Base-by-base conservation (phyloP, 345 rosid species). In the Salix dunnii region DNA sequence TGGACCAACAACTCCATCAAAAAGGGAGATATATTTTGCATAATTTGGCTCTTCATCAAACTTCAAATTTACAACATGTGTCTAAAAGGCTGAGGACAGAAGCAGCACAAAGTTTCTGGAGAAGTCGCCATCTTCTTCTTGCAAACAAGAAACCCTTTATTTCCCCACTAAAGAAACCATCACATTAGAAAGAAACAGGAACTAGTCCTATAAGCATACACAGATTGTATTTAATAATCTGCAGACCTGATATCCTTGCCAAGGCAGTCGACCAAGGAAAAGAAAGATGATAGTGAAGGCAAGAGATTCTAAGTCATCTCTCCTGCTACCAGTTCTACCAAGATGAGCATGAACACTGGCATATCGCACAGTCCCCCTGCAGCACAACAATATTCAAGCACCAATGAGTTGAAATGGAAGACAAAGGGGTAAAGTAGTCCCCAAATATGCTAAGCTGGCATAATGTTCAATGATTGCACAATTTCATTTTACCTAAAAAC, bases 331-430 rank as follows among this genome's bases (percentile, higher is more conserved):
- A 68, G 97, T 91, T 85, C 99, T 88, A 72, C 99, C 99, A 76
- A 95, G 95, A 86, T 95, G 99, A 78, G 99, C 93, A 89, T 95
- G 99, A 3, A 88, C 99, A 82, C 99, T 95, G 73, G 99, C 97
- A 86, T 95, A 95, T 48, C 99, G 90, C 67, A 95, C 94, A 5
- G 99, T 95, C 82, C 98, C 99, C 85, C 99, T 95, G 89, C 78
- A 84, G 62, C 55, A 76, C n/a, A 75, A 66, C 64, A 69, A 38
- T 7, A 49, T 21, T 49, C 35, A 28, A 78, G 62, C 75, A 64
- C 67, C 36, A 73, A 49, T 67, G 36, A 79, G 75, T 73, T 23
- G 48, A 35, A 74, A 74, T 65, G 43, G 43, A 69, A 73, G 7
- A 35, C 61, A 6, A 20, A 76, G 61, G 6, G 14, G n/a, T n/a